Conservation (phyloP, 2,329 filamentous ascomycete species). For the Dichotomopilus funicola region DNA sequence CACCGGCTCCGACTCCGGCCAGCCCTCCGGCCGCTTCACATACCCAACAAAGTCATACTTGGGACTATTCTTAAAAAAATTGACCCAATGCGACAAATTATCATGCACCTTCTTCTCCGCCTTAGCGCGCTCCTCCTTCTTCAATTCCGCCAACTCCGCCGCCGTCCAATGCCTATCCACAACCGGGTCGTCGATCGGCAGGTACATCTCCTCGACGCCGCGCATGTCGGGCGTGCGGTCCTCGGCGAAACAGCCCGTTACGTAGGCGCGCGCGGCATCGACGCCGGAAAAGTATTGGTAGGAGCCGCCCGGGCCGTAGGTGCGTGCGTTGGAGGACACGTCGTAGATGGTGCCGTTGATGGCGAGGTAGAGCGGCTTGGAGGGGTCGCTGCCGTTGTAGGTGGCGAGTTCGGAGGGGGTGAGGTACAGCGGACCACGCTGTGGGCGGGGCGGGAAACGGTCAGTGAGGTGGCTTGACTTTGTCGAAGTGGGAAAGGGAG, state of each 20-base stretch:
- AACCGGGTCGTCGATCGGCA: constrained; percentile 56
- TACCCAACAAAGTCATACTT: constrained; percentile 78
- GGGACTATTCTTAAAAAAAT: constrained; percentile 71
- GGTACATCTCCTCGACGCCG: constrained; percentile 80
- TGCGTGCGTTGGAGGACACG: constrained; percentile 59
- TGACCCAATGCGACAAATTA: constrained; percentile 71
- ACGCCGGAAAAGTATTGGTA: constrained; percentile 83
- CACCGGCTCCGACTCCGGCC: constrained; percentile 55
- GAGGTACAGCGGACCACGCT: constrained; percentile 58
- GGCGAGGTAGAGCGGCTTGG: constrained; percentile 79
- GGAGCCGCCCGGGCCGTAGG: constrained; percentile 77
- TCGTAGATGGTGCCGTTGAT: constrained; percentile 86
- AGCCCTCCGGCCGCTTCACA: constrained; percentile 56
- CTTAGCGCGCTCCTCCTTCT: constrained; percentile 55
- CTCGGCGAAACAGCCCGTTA: constrained; percentile 86
- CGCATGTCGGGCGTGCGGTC: constrained; percentile 79
- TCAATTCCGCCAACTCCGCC: constrained; percentile 46
- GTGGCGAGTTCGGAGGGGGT: constrained; percentile 66
- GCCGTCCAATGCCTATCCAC: constrained; percentile 54
- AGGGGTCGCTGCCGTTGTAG: constrained; percentile 71
- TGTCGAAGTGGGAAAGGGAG: constrained; percentile 2
- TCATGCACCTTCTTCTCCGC: constrained; percentile 61
- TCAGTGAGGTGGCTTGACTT: not conserved
- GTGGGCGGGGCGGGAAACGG: constrained; percentile 10
- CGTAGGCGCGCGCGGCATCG: constrained; percentile 81